Evolutionary conservation across 2,329 filamentous ascomycete species (phyloP).

Genomic region (Verticillium tricorpus): DNA sequence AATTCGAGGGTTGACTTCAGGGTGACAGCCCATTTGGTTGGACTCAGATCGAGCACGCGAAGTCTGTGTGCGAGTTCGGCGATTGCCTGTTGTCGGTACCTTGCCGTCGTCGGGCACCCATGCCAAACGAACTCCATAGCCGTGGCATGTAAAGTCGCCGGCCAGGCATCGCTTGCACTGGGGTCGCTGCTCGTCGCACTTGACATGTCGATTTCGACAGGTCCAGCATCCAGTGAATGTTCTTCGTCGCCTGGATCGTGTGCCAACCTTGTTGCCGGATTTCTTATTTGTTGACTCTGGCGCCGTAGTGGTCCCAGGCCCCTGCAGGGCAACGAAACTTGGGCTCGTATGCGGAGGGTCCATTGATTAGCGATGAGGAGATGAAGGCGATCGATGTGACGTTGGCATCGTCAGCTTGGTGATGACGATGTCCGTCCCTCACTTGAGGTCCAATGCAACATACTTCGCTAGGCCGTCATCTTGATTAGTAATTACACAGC

Average conservation of each 20-base stretch:
- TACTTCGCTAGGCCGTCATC: not conserved
- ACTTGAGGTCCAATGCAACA: not conserved
- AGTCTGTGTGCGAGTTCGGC: not conserved
- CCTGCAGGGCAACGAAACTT: not conserved
- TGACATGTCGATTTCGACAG: constrained; percentile 30
- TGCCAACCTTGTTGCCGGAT: not conserved
- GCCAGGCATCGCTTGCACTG: constrained; percentile 13
- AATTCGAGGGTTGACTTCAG: not conserved
- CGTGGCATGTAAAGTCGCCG: constrained; percentile 3
- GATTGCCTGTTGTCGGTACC: not conserved
- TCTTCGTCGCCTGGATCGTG: constrained; percentile 10
- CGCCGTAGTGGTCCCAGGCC: not conserved
- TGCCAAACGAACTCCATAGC: constrained; percentile 3
- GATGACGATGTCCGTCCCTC: not conserved
- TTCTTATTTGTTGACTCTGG: not conserved
- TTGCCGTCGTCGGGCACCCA: not conserved
- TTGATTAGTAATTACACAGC: not conserved
- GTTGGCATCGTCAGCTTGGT: not conserved
- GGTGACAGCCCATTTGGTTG: not conserved
- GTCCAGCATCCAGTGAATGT: constrained; percentile 30
- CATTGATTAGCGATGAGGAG: not conserved
- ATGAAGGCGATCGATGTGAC: not conserved
- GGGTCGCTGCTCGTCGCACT: constrained; percentile 26
- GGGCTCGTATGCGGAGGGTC: not conserved
- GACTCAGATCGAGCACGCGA: not conserved